Conservation (phyloP, 768 basidiomycete species). For the Lactifluus echinatus region DNA sequence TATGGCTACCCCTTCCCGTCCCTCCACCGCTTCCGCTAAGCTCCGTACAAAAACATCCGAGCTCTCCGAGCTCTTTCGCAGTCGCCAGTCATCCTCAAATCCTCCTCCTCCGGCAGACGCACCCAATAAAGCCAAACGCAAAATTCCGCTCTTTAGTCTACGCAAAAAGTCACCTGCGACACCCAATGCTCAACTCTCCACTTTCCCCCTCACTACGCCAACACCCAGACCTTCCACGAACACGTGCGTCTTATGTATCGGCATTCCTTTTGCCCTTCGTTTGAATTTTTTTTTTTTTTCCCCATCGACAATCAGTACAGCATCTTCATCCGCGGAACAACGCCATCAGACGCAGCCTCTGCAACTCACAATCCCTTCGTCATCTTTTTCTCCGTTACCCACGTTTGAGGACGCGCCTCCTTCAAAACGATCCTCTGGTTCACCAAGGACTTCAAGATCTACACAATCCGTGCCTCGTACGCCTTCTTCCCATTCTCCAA, state of each 20-base stretch:
- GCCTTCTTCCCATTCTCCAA: neutral
- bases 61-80: conserved; percentile 18
- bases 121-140: conserved; percentile 13
- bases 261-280: neutral
- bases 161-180: conserved; percentile 15
- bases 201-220: neutral
- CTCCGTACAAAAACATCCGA: conserved; percentile 19
- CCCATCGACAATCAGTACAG: neutral
- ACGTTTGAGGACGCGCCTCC: conserved; percentile 10
- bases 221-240: conserved; percentile 6
- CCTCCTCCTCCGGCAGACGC: neutral
- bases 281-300: neutral
- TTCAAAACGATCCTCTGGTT: conserved; percentile 10
- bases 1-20: conserved; percentile 14
- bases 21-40: conserved; percentile 8
- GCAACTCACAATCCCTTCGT: conserved; percentile 3
- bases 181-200: neutral
- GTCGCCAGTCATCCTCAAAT: conserved; percentile 5
- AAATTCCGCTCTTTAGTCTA: conserved; percentile 19
- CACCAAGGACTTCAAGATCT: conserved; percentile 9
- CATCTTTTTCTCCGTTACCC: conserved; percentile 4
- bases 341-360: neutral
- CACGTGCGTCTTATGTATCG: neutral
- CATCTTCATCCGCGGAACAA: neutral
- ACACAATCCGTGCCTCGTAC: conserved; percentile 8